Percentiles rank a stretch among this genome's conserved stretches.
Evolutionary conservation across 2,329 filamentous ascomycete genomes (phyloP).

Genomic region (Colletotrichum orchidophilum): DNA sequence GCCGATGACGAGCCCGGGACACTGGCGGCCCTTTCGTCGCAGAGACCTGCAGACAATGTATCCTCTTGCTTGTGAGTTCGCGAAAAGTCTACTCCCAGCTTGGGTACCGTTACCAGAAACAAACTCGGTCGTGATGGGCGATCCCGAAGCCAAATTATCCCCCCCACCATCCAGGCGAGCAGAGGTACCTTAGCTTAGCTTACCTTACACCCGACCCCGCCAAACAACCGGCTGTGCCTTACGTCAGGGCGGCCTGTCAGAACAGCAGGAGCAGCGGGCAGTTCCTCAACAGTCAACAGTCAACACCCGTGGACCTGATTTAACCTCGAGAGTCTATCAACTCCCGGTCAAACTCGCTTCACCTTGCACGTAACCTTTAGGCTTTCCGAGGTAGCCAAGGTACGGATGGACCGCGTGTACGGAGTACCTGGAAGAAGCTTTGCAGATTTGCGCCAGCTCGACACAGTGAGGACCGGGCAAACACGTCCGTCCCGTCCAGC

Average conservation of each 20-base stretch:
- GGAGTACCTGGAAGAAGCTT: neutral
- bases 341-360: neutral
- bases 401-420: neutral
- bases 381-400: neutral
- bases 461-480: neutral
- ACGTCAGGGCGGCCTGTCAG: neutral
- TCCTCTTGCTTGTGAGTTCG: neutral
- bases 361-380: neutral
- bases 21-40: neutral
- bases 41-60: neutral
- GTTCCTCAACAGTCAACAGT: neutral
- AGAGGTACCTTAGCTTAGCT: neutral
- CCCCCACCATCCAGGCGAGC: neutral
- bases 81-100: neutral
- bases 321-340: neutral
- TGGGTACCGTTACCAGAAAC: neutral
- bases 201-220: too few relatives aligned
- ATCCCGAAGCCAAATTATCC: neutral
- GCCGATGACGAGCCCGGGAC: constrained; percentile 1
- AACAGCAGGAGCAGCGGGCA: neutral
- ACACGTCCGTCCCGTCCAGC: neutral
- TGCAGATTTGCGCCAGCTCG: neutral
- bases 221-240: neutral
- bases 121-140: neutral
- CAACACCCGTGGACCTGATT: neutral